A percentile compares a stretch with the other conserved stretches of the same genome.
These are phyloP conservation scores for Heracleum sosnowskyi DNA, from an alignment of 129 eudicot genomes.

Conservation along the genomic window DNA sequence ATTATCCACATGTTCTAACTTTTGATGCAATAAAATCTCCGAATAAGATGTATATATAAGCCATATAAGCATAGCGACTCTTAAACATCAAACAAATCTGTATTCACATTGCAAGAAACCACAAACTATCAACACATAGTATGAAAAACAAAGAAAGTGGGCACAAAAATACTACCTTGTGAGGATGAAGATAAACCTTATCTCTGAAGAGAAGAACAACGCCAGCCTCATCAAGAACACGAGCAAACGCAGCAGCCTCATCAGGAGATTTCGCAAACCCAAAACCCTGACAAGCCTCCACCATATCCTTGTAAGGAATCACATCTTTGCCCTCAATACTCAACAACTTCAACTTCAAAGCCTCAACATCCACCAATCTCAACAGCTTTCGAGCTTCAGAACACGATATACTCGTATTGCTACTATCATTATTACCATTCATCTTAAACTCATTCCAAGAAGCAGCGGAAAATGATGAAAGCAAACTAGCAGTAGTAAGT, in stretches of 20 bases:
- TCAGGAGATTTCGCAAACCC: conserved; percentile 51
- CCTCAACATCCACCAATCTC: conserved; percentile 80
- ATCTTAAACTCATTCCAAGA: no score
- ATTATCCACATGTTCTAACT: no score
- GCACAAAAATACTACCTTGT: conserved; percentile 39
- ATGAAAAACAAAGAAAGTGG: no score
- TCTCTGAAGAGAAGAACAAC: conserved; percentile 66
- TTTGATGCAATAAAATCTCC: no score
- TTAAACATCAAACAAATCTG: no score
- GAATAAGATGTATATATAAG: no score
- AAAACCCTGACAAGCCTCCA: conserved; percentile 39
- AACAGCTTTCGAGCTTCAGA: conserved; percentile 77
- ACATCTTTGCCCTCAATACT: conserved; percentile 56
- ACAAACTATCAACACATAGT: no score
- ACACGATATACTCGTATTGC: neutral
- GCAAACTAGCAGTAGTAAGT: no score
- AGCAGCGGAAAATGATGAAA: no score
- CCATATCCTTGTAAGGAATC: conserved; percentile 45
- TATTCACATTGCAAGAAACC: neutral
- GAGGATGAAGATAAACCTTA: conserved; percentile 84
- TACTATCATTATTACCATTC: no score
- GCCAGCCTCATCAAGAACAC: conserved; percentile 69
- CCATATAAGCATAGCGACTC: no score
- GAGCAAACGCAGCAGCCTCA: conserved; percentile 54
- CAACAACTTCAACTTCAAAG: conserved; percentile 44